Base-by-base conservation (phyloP, 108 stramenopile species). In the Thalassiosira profunda region DNA sequence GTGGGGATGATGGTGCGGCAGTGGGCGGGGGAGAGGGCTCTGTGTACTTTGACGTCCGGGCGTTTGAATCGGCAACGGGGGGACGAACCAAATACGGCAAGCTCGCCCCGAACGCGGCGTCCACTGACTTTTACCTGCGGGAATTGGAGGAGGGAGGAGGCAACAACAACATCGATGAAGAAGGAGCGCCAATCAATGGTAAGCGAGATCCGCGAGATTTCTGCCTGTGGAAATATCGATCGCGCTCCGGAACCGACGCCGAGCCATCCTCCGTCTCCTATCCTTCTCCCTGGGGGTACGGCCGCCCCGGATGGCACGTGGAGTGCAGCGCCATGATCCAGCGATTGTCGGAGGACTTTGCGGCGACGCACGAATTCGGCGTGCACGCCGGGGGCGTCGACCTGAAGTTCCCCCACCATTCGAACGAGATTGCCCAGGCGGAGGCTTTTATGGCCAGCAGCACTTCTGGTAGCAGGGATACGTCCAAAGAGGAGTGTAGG, bases 271-370 rank as follows among this genome's bases (percentile, higher is more conserved):
- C 54, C 1, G 57, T 91, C n/a, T 77, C 67, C 30, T 99, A 97
- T 94, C 42, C 60, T 12, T 88, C 91, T 7, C 97, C 98, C 4
- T 98, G 97, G 96, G 98, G 98, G 26, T 52, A 66, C 2, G 99
- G 99, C 4, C 80, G 98, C 43, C 98, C 99, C 4, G 99, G 99
- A 2, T 99, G 98, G 99, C 99, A 99, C 67, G 98, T 99, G 43
- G 98, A 99, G 82, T 99, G 98, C 74, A 91, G 87, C 48, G 98
- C 96, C 45, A 98, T 98, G 96, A 92, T 95, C 59, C 42, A 77
- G 42, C 67, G 62, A 3, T 41, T 77, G 1, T 57, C 67, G 31
- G 10, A 21, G 12, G 74, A 76, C 40, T 76, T 68, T 48, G 62
- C 83, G 52, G 24, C 76, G 2, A 84, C 82, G 0, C 86, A 90